A percentile compares a stretch with the other conserved stretches of the same genome.
phyloP scores from a whole-genome alignment of 345 rosid species.

The Bruguiera sexangula region DNA sequence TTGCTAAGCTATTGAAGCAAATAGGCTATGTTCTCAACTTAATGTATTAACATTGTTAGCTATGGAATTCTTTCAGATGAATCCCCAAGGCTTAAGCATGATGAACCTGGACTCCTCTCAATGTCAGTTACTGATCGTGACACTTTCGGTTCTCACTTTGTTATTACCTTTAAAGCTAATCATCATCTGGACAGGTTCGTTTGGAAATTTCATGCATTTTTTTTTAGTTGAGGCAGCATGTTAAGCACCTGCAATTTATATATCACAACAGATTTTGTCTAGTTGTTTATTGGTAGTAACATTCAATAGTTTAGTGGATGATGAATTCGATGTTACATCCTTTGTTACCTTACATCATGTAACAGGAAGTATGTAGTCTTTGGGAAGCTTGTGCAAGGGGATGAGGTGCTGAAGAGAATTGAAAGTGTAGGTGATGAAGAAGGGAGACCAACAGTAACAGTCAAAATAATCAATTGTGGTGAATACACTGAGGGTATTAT shows the following conservation, averaged over 20 bases:
- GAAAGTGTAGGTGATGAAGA: conserved; percentile 82
- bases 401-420: conserved; percentile 70
- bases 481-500: conserved; percentile 47
- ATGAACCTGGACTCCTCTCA: conserved; percentile 73
- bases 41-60: conserved; percentile 12
- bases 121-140: conserved; percentile 83
- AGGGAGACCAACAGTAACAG: conserved; percentile 77
- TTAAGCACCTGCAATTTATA: background rate
- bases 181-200: conserved; percentile 78
- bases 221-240: background rate
- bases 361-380: conserved; percentile 76
- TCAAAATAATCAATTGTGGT: conserved; percentile 86
- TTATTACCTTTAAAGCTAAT: conserved; percentile 71
- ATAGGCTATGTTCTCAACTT: too few relatives aligned
- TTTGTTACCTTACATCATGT: conserved; percentile 4
- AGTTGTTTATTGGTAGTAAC: background rate
- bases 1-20: too few relatives aligned
- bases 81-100: conserved; percentile 75
- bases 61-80: conserved; percentile 59
- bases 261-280: background rate
- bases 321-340: background rate
- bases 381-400: conserved; percentile 88
- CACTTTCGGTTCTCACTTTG: conserved; percentile 78
- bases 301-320: background rate
- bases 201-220: background rate